Percentiles rank a stretch among this genome's conserved stretches.
Evolutionary conservation across 2,329 filamentous ascomycete genomes (phyloP).

Genomic region (Alternaria solani): DNA sequence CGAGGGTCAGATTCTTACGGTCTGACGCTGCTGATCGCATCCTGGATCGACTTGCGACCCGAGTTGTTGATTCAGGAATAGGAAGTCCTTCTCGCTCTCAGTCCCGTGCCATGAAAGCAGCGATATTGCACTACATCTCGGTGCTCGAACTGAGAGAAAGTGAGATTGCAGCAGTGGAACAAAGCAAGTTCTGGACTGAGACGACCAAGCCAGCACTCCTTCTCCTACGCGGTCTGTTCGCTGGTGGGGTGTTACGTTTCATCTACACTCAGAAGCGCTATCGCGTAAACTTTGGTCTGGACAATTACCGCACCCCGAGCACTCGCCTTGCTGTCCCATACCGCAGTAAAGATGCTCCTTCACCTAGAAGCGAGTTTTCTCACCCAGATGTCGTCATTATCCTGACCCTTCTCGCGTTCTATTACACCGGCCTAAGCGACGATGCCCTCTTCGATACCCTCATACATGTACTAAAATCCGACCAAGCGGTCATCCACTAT

Average conservation of each 20-base stretch:
- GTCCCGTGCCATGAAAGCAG: conserved; percentile 34
- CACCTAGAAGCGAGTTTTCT: conserved; percentile 69
- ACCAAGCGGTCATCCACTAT: conserved; percentile 64
- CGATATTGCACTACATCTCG: conserved; percentile 58
- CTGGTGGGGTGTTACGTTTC: conserved; percentile 63
- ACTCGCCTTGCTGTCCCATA: conserved; percentile 65
- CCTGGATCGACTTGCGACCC: conserved; percentile 31
- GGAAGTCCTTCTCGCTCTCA: conserved; percentile 57
- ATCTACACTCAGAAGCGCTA: conserved; percentile 66
- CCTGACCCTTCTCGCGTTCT: conserved; percentile 72
- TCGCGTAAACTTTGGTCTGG: conserved; percentile 70
- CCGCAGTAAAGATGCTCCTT: conserved; percentile 70
- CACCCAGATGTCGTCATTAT: conserved; percentile 73
- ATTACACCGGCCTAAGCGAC: conserved; percentile 66
- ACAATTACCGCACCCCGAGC: conserved; percentile 61
- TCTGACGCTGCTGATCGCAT: conserved; percentile 46
- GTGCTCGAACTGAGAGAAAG: conserved; percentile 35
- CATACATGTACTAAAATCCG: conserved; percentile 57
- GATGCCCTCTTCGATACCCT: conserved; percentile 61
- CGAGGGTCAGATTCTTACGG: conserved; percentile 59
- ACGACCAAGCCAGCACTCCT: conserved; percentile 52
- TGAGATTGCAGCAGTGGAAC: conserved; percentile 38
- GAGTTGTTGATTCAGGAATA: conserved; percentile 58
- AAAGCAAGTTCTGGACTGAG: conserved; percentile 50
- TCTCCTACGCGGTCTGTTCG: conserved; percentile 65